Percentiles rank a stretch among this genome's conserved stretches.
These are phyloP conservation scores for Ensete ventricosum DNA, from an alignment of 176 grass and related monocot species.

Conservation along the genomic window DNA sequence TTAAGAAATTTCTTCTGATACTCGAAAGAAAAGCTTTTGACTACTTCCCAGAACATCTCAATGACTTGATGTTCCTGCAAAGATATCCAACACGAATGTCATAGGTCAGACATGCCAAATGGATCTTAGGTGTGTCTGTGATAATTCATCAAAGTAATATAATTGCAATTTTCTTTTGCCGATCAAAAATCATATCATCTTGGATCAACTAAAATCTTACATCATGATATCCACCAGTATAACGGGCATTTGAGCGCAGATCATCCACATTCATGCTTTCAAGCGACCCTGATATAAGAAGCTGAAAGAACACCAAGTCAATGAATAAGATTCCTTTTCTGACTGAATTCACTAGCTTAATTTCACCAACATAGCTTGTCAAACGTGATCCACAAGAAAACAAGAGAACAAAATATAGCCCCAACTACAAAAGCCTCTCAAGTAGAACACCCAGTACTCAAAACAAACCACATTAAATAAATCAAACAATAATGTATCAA, in stretches of 20 bases:
- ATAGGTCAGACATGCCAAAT: not conserved
- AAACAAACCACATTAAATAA: too few relatives aligned
- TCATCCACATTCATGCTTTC: slow-evolving; percentile 97
- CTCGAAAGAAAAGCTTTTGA: slow-evolving; percentile 72
- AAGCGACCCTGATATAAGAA: slow-evolving; percentile 96
- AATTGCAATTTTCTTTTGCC: not conserved
- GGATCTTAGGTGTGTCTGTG: not conserved
- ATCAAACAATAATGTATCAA: too few relatives aligned
- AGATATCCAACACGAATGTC: slow-evolving; percentile 12
- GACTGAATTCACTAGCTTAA: not conserved
- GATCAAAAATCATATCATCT: not conserved
- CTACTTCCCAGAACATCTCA: slow-evolving; percentile 86
- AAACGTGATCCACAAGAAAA: too few relatives aligned
- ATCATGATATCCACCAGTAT: slow-evolving; percentile 80
- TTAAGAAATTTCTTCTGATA: slow-evolving; percentile 95
- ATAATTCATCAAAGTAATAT: not conserved
- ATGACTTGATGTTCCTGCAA: slow-evolving; percentile 80
- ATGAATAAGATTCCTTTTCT: slow-evolving; percentile 9
- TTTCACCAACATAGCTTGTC: too few relatives aligned
- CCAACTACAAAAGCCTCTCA: too few relatives aligned
- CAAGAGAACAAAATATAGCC: too few relatives aligned
- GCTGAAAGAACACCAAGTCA: slow-evolving; percentile 30
- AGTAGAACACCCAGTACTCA: too few relatives aligned
- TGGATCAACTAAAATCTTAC: slow-evolving; percentile 28
- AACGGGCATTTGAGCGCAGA: slow-evolving; percentile 67